Evolutionary conservation across 164 flowering plant genomes (phyloP).

Genomic region (Echeveria elegans): DNA sequence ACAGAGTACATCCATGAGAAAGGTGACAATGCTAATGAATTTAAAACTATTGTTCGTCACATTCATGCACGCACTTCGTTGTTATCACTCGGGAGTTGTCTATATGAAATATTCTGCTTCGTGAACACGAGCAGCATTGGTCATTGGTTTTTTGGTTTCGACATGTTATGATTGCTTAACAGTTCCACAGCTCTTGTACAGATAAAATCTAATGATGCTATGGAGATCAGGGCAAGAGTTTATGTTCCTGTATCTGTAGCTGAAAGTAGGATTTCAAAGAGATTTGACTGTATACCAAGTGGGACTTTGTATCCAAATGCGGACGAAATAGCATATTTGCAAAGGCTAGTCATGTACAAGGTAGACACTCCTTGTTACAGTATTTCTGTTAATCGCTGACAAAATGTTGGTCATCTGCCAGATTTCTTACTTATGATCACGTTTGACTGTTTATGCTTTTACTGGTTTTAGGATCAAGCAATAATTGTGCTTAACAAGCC

Average conservation of each 20-base stretch:
- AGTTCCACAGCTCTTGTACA: conserved; percentile 34
- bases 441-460: too few species aligned
- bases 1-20: conserved; percentile 27
- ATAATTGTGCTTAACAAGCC: conserved; percentile 85
- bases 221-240: conserved; percentile 60
- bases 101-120: background rate
- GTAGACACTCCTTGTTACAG: conserved; percentile 20
- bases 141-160: background rate
- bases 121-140: background rate
- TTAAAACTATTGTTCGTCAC: too few species aligned
- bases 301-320: conserved; percentile 89
- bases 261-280: conserved; percentile 60
- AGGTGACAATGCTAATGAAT: conserved; percentile 36
- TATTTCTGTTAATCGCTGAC: background rate
- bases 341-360: conserved; percentile 84
- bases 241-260: conserved; percentile 72
- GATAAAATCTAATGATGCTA: conserved; percentile 60
- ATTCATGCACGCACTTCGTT: too few species aligned
- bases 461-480: conserved; percentile 64
- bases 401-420: background rate
- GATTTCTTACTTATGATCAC: background rate
- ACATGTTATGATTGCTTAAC: conserved; percentile 20
- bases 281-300: conserved; percentile 77
- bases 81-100: too few species aligned
- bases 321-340: conserved; percentile 81